Base-by-base conservation (phyloP, 306 rosid genomes). In the Quercus robur region DNA sequence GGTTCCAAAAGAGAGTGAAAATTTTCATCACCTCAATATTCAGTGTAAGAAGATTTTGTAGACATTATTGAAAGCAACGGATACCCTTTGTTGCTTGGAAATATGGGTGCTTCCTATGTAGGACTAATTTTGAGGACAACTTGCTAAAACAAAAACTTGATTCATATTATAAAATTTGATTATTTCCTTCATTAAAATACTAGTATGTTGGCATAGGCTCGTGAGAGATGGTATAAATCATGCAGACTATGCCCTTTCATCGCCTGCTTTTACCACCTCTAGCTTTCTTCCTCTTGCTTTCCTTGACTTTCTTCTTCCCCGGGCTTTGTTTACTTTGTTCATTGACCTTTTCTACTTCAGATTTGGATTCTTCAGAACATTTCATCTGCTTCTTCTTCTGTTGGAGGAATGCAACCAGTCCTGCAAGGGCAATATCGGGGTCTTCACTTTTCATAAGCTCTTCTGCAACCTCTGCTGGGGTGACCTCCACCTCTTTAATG, bases 381-480 rank as follows among this genome's bases (percentile, higher is more conserved):
- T 81, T 78, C 82, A 54, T 51, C 70, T 21, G 31, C 73, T 49
- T 49, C 54, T 81, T 81, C 84, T 84, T 78, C 7, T 5, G 64
- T 33, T 51, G 33, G 21, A 78, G 75, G 74, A 59, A 81, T 46
- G 56, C 66, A n/a, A 55, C 52, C 4, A 86, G 82, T 44, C 82
- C 74, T 25, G 56, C 75, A 28, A 81, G 84, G 19, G 57, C 80
- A 4, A 9, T 13, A 9, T 81, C 59, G 3, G 77, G 3, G 20
- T 74, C 82, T 21, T 80, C 84, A 33, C 71, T 81, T 78, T 26
- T 86, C 82, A 86, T 75, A 68, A 86, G 70, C 64, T 84, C 77
- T 73, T 76, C 89, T 26, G 82, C 87, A 67, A 81, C 76, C 56
- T 84, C 87, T 12, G 89, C 82, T 0, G 78, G 87, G 0, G 87